Evolutionary conservation across 1,284 basidiomycete genomes (phyloP).

Genomic region (Trametes polyzona): DNA sequence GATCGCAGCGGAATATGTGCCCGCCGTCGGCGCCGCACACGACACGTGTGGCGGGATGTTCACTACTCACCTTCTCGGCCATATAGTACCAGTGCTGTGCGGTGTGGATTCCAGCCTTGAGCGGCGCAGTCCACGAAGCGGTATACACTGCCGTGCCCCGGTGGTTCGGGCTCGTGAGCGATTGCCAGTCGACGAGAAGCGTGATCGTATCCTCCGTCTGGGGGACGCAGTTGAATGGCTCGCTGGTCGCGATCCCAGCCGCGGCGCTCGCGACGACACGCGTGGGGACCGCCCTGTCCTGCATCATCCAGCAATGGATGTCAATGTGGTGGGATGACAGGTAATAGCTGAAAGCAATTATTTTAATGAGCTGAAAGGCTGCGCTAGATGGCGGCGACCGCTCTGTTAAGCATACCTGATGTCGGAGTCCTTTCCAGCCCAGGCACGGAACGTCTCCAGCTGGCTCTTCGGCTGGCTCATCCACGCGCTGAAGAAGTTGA

Average conservation of each 20-base stretch:
- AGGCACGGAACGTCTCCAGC: slow-evolving; percentile 90
- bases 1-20: neutral
- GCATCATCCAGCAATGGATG: slow-evolving; percentile 91
- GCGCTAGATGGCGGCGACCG: neutral
- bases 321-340: slow-evolving; percentile 94
- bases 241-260: slow-evolving; percentile 85
- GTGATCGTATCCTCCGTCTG: slow-evolving; percentile 95
- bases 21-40: neutral
- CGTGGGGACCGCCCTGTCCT: slow-evolving; percentile 77
- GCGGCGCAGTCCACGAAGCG: slow-evolving; percentile 86
- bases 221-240: slow-evolving; percentile 83
- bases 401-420: slow-evolving; percentile 58
- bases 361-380: neutral
- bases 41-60: neutral
- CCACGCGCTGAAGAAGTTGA: slow-evolving; percentile 90
- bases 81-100: slow-evolving; percentile 96
- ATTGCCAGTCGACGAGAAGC: slow-evolving; percentile 91
- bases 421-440: slow-evolving; percentile 93
- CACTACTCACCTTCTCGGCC: slow-evolving; percentile 75
- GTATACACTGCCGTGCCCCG: slow-evolving; percentile 87
- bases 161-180: slow-evolving; percentile 69
- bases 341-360: slow-evolving; percentile 68
- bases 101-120: slow-evolving; percentile 80
- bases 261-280: slow-evolving; percentile 89
- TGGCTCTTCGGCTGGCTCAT: slow-evolving; percentile 97